These are phyloP conservation scores for Ganoderma resinaceum DNA, from an alignment of 1,284 basidiomycete species.

Conservation along the genomic window DNA sequence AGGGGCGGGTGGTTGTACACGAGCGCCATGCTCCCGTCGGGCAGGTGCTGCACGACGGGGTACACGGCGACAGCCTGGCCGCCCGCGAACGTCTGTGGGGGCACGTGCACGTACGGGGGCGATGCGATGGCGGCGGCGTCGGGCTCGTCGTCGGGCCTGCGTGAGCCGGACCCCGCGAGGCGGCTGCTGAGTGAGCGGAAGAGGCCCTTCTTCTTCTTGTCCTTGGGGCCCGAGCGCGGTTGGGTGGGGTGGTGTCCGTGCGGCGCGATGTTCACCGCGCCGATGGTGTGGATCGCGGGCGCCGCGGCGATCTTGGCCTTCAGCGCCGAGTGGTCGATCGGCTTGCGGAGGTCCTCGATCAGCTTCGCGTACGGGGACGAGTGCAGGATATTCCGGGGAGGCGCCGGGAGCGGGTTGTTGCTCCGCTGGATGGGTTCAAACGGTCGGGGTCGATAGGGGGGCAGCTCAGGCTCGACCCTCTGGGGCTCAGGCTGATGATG, in stretches of 20 bases:
- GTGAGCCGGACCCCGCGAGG: constrained; percentile 10
- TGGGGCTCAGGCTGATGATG: not conserved
- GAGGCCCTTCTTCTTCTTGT: constrained; percentile 33
- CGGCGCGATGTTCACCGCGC: constrained; percentile 14
- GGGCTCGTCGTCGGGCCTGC: constrained; percentile 21
- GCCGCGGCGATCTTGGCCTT: constrained; percentile 19
- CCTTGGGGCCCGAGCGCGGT: constrained; percentile 27
- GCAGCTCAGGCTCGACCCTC: constrained; percentile 11
- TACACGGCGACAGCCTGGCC: constrained; percentile 24
- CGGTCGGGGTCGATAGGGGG: constrained; percentile 18
- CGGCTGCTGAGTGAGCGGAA: constrained; percentile 32
- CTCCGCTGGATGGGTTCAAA: constrained; percentile 18
- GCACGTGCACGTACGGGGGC: not conserved
- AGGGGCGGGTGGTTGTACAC: constrained; percentile 27
- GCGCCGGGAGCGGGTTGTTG: constrained; percentile 34
- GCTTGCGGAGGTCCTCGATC: constrained; percentile 29
- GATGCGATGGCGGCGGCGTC: constrained; percentile 11
- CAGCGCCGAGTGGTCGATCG: constrained; percentile 29
- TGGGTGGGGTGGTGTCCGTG: not conserved
- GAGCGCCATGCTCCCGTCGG: constrained; percentile 29
- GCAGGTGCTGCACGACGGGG: constrained; percentile 29
- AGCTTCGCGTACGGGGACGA: constrained; percentile 28
- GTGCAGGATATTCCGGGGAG: constrained; percentile 31
- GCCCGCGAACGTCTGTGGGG: constrained; percentile 15
- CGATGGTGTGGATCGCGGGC: constrained; percentile 26